Evolutionary conservation across 2,329 filamentous ascomycete species (phyloP).

Genomic region (Alternaria incomplexa): DNA sequence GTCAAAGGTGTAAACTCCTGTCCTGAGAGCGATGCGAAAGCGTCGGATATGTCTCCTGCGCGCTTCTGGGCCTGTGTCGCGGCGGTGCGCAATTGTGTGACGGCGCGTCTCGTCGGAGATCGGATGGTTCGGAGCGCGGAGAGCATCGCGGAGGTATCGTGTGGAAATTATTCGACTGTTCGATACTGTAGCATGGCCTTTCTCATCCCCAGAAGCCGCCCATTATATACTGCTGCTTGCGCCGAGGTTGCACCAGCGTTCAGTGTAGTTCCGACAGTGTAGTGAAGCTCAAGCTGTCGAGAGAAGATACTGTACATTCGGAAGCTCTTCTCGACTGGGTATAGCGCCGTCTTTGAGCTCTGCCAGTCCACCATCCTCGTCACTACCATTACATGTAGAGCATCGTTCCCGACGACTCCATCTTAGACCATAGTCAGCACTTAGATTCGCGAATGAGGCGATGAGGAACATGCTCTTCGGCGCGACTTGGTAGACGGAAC

Average conservation of each 20-base stretch:
- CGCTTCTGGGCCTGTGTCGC: constrained; percentile 50
- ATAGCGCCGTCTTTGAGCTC: constrained; percentile 14
- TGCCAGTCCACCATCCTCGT: constrained; percentile 2
- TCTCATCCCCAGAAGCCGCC: constrained; percentile 12
- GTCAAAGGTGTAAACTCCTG: constrained; percentile 53
- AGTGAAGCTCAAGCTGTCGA: constrained; percentile 15
- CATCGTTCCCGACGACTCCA: constrained; percentile 22
- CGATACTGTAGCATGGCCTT: constrained; percentile 12
- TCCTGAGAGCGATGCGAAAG: constrained; percentile 57
- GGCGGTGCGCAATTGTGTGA: constrained; percentile 33
- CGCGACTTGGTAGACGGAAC: neutral
- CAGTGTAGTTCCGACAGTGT: constrained; percentile 25
- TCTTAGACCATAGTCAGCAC: constrained; percentile 15
- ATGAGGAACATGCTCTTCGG: constrained; percentile 19
- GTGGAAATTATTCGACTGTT: neutral
- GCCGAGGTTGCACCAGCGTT: neutral
- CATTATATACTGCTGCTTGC: constrained; percentile 28
- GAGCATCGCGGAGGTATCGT: constrained; percentile 31
- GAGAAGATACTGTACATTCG: constrained; percentile 22
- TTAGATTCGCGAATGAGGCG: constrained; percentile 21
- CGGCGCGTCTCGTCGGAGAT: constrained; percentile 25
- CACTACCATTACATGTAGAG: constrained; percentile 16
- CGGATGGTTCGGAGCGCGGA: constrained; percentile 36
- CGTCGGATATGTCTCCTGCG: constrained; percentile 58
- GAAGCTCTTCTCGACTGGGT: constrained; percentile 26